Base-by-base conservation (phyloP, 148 eudicot genomes). In the Rhododendron simsii region DNA sequence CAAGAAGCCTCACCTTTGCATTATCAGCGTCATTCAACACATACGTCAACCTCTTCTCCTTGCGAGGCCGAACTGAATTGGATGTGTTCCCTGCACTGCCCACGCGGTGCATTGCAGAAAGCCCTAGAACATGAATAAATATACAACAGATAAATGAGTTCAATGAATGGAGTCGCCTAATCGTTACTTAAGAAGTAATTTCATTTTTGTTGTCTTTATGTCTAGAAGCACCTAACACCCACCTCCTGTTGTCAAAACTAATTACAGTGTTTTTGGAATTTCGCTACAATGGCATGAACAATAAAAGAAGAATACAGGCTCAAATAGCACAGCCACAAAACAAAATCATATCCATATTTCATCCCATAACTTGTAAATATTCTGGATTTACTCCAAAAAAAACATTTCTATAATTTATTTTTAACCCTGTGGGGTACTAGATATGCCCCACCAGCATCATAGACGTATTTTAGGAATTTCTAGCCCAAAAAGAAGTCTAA, bases 11-110 rank as follows among this genome's bases (percentile, higher is more conserved):
- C 69, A 96, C 99, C 96, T 96, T 96, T 59, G 94, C 91, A 85
- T 92, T 95, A 93, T 96, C 98, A 16, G 98, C 90, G 86, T 93
- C 91, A 88, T 91, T 95, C 75, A 96, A 89, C 14, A 96, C 94
- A 88, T 93, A 96, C 20, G 99, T 95, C 86, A 96, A 88, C 84
- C 94, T 93, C 93, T 95, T 96, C 93, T 96, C 99, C 91, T 95
- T 96, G 65, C 98, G 94, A 39, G 95, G 93, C 18, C 99, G 99
- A 87, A 79, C 89, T 77, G 98, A 94, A 90, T 93, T 91, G 50
- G 96, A 88, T 80, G 96, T 86, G 91, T 94, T 95, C 87, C 99
- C 98, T 71, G 96, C 91, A 88, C 99, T 95, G 75, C 93, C 98
- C 77, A 95, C 99, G 30, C 99, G 98, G 91, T 96, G 98, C 99